These are phyloP conservation scores for Melanopsichium pennsylvanicum DNA, from an alignment of 1,284 basidiomycete genomes.

Conservation along the genomic window DNA sequence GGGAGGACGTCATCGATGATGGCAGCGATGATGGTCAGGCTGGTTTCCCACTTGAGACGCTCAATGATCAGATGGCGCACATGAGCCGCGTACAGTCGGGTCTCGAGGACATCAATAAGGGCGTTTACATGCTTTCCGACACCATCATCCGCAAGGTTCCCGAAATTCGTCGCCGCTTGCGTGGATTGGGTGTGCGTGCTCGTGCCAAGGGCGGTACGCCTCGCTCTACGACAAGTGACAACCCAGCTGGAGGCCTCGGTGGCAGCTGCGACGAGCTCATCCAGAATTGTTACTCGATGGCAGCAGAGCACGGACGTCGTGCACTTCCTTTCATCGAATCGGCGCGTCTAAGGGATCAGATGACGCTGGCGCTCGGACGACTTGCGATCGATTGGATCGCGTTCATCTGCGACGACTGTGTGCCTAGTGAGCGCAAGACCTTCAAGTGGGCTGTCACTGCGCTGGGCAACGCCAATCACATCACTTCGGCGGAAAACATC, in stretches of 20 bases:
- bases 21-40: slow-evolving; percentile 45
- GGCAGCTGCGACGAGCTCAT: slow-evolving; percentile 74
- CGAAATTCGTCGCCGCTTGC: slow-evolving; percentile 44
- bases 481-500: slow-evolving; percentile 85
- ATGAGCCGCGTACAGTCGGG: slow-evolving; percentile 87
- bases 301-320: slow-evolving; percentile 75
- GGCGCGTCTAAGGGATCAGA: slow-evolving; percentile 51
- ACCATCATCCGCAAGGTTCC: slow-evolving; percentile 79
- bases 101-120: slow-evolving; percentile 85
- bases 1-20: slow-evolving; percentile 52
- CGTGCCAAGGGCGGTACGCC: slow-evolving; percentile 16
- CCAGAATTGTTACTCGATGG: slow-evolving; percentile 95
- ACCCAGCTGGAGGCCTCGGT: slow-evolving; percentile 17
- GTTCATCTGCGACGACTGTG: slow-evolving; percentile 98
- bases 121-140: slow-evolving; percentile 88
- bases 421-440: slow-evolving; percentile 92
- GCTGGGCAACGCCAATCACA: slow-evolving; percentile 88
- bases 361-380: slow-evolving; percentile 58
- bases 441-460: slow-evolving; percentile 99
- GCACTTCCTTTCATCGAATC: slow-evolving; percentile 63
- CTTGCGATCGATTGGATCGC: slow-evolving; percentile 78
- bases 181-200: slow-evolving; percentile 22
- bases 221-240: slow-evolving; percentile 24
- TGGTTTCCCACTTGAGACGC: slow-evolving; percentile 69
- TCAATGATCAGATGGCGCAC: slow-evolving; percentile 89